Conservation (phyloP, 2,329 filamentous ascomycete genomes). For the Xylariaceae sp. region DNA sequence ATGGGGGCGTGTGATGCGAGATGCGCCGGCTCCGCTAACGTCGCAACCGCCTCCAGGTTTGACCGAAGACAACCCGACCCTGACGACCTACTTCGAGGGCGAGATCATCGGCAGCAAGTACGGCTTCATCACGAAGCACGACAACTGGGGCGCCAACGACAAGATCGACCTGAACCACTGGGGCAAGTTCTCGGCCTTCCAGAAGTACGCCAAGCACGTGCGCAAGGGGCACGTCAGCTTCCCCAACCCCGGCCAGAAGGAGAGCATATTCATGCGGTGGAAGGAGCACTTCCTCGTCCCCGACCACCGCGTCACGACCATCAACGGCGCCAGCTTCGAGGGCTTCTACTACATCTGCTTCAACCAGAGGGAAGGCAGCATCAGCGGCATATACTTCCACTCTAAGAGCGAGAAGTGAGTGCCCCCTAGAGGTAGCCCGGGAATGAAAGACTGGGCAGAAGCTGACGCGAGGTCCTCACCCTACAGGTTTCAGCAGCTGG, state of each 20-base stretch:
- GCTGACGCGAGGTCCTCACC: conserved; percentile 7
- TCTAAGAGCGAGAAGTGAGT: conserved; percentile 94
- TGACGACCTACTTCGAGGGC: conserved; percentile 96
- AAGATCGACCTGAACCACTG: conserved; percentile 92
- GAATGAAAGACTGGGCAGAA: conserved; percentile 1
- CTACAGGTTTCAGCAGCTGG: conserved; percentile 79
- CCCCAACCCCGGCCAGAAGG: conserved; percentile 30
- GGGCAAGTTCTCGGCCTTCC: conserved; percentile 82
- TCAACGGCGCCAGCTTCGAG: conserved; percentile 92
- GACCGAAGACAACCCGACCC: conserved; percentile 91
- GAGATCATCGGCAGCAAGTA: conserved; percentile 96
- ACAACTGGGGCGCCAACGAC: conserved; percentile 84
- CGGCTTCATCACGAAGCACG: conserved; percentile 83
- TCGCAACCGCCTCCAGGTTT: conserved; percentile 70
- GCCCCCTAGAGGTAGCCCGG: not conserved
- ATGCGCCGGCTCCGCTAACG: no score
- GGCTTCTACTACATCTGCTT: conserved; percentile 99
- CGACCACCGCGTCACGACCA: conserved; percentile 84
- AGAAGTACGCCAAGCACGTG: conserved; percentile 58
- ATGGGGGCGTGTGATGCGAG: no score
- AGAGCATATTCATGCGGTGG: conserved; percentile 98
- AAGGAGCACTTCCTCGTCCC: conserved; percentile 97
- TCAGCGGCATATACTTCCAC: conserved; percentile 96
- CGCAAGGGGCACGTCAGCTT: conserved; percentile 42
- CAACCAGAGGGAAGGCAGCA: conserved; percentile 78